Conservation (phyloP, 306 rosid genomes). For the Fagus crenata region DNA sequence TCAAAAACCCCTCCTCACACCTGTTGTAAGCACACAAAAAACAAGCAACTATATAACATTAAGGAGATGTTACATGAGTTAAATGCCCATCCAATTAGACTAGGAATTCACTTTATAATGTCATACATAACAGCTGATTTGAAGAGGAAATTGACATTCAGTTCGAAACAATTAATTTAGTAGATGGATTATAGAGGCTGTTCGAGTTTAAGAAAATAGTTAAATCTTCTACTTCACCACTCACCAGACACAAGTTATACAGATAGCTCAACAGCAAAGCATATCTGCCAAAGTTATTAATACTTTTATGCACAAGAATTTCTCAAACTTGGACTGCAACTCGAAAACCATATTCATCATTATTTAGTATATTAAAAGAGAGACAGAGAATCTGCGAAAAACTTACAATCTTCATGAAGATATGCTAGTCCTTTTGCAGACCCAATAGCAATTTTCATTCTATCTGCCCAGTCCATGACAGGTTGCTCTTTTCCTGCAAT, state of each 20-base stretch:
- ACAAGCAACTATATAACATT: too few relatives aligned
- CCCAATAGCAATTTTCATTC: slow-evolving; percentile 50
- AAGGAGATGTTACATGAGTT: neutral
- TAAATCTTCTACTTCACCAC: too few relatives aligned
- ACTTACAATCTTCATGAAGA: slow-evolving; percentile 63
- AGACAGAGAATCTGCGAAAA: neutral
- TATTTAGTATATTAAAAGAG: neutral
- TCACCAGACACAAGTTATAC: too few relatives aligned
- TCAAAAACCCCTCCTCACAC: too few relatives aligned
- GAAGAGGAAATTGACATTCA: neutral
- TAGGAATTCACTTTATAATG: neutral
- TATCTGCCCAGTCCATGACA: slow-evolving; percentile 44
- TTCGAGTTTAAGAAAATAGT: too few relatives aligned
- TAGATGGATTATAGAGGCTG: neutral
- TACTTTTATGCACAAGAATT: too few relatives aligned
- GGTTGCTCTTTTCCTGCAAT: slow-evolving; percentile 39
- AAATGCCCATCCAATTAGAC: neutral
- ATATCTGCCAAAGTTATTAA: too few relatives aligned
- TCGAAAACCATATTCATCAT: neutral
- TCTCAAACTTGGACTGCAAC: neutral
- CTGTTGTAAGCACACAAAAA: too few relatives aligned
- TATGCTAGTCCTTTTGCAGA: slow-evolving; percentile 62
- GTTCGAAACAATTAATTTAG: neutral
- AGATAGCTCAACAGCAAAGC: too few relatives aligned
- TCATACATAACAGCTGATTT: neutral